phyloP scores from a whole-genome alignment of 1,284 basidiomycete species.

The Kalmanozyma brasiliensis region DNA sequence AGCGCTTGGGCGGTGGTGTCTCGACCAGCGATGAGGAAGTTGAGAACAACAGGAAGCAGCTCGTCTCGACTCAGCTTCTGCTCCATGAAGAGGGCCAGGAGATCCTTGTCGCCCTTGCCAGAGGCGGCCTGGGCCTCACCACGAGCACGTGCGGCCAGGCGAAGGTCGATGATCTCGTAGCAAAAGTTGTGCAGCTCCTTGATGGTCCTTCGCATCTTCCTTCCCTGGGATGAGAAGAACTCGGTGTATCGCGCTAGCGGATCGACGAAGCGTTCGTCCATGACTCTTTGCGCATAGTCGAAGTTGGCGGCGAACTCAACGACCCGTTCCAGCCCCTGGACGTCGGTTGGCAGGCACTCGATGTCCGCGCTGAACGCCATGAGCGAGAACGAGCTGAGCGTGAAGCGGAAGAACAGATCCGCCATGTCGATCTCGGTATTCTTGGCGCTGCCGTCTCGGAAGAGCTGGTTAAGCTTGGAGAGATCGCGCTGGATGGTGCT shows the following conservation, averaged over 20 bases:
- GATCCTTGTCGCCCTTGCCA: constrained; percentile 53
- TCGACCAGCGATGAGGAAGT: constrained; percentile 57
- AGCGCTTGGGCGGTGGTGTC: constrained; percentile 61
- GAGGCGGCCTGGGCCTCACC: constrained; percentile 39
- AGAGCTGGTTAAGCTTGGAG: constrained; percentile 27
- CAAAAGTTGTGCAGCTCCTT: constrained; percentile 43
- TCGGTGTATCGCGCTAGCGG: constrained; percentile 53
- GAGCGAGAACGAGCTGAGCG: constrained; percentile 53
- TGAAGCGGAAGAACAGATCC: constrained; percentile 58
- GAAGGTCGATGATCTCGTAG: constrained; percentile 51
- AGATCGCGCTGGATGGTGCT: constrained; percentile 46
- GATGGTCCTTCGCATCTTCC: constrained; percentile 46
- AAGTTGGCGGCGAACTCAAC: constrained; percentile 65
- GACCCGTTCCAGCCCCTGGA: constrained; percentile 44
- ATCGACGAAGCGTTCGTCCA: constrained; percentile 54
- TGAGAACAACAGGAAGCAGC: constrained; percentile 60
- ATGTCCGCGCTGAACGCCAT: constrained; percentile 55
- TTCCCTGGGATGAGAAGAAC: constrained; percentile 33
- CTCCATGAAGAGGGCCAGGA: constrained; percentile 70
- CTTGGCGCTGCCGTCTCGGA: constrained; percentile 16
- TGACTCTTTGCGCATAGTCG: constrained; percentile 62
- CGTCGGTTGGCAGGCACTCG: constrained; percentile 43
- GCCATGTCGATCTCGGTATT: constrained; percentile 40
- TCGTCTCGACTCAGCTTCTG: constrained; percentile 64
- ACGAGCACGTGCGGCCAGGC: constrained; percentile 30